Conservation (phyloP, 2,329 filamentous ascomycete genomes). For the Conoideocrella luteorostrata region DNA sequence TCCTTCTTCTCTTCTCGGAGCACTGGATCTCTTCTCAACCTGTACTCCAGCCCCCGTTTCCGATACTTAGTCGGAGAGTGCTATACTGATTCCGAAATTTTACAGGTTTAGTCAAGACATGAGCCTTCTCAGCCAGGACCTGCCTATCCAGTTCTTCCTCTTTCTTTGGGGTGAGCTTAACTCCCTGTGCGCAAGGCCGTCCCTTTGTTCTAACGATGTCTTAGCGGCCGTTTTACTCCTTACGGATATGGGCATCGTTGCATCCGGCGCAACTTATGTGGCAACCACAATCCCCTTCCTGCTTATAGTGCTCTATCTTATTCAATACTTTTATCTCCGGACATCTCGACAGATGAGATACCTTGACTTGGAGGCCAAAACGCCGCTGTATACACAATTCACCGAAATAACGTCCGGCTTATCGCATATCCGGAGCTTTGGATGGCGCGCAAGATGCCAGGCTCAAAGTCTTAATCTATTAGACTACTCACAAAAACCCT, state of each 20-base stretch:
- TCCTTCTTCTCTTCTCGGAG: conserved; percentile 1
- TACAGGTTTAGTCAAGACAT: conserved; percentile 12
- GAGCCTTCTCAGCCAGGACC: conserved; percentile 8
- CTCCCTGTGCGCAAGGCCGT: neutral
- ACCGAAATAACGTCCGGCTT: conserved; percentile 17
- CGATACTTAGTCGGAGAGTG: too few relatives aligned
- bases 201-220: neutral
- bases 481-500: conserved; percentile 23
- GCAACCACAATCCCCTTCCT: conserved; percentile 41
- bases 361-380: conserved; percentile 22
- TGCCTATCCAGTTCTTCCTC: conserved; percentile 5
- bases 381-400: conserved; percentile 20
- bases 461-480: conserved; percentile 20
- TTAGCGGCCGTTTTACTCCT: neutral
- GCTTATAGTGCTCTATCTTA: conserved; percentile 17
- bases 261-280: conserved; percentile 32
- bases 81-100: neutral
- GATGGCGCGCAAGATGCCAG: conserved; percentile 15
- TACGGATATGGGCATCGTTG: conserved; percentile 27
- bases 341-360: conserved; percentile 24
- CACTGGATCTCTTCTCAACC: conserved; percentile 1
- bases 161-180: conserved; percentile 1
- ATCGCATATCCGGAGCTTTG: conserved; percentile 26
- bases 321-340: conserved; percentile 21
- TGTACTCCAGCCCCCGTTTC: too few relatives aligned